Conservation (phyloP, 2,329 filamentous ascomycete genomes). For the Hymenoscyphus fructigenus region DNA sequence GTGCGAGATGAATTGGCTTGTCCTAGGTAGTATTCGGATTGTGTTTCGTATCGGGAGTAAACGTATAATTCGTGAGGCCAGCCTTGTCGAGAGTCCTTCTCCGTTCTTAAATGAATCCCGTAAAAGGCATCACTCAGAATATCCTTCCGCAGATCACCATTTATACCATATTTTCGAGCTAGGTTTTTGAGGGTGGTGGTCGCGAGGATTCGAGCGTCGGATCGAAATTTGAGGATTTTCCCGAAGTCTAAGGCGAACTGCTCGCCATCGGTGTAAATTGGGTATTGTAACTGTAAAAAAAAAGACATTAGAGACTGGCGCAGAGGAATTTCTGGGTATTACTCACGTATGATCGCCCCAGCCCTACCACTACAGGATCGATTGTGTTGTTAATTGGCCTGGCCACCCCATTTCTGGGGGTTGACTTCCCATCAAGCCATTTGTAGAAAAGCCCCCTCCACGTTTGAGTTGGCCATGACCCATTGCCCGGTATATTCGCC, state of each 20-base stretch:
- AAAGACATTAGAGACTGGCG: not conserved
- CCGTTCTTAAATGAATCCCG: conserved; percentile 30
- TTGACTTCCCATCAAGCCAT: conserved; percentile 23
- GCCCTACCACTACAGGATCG: conserved; percentile 20
- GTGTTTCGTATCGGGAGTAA: conserved; percentile 30
- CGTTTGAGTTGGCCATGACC: conserved; percentile 25
- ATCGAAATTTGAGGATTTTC: conserved; percentile 28
- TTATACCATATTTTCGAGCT: conserved; percentile 13
- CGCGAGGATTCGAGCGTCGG: conserved; percentile 26
- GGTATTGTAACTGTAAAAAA: conserved; percentile 18
- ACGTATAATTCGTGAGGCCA: conserved; percentile 25
- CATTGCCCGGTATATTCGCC: conserved; percentile 24
- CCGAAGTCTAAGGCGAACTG: conserved; percentile 26
- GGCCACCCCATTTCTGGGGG: not conserved
- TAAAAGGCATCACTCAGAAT: conserved; percentile 22
- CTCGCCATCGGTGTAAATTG: conserved; percentile 24
- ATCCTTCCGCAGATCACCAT: conserved; percentile 11
- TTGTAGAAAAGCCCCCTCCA: conserved; percentile 28
- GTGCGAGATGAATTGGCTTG: conserved; percentile 34
- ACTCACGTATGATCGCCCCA: conserved; percentile 26
- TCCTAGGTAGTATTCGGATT: conserved; percentile 39
- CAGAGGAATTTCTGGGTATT: not conserved
- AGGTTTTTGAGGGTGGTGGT: conserved; percentile 24
- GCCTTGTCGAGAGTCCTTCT: conserved; percentile 26
- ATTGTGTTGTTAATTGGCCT: not conserved